Percentiles rank a stretch among this genome's conserved stretches.
These are phyloP conservation scores for Zymoseptoria passerinii DNA, from an alignment of 2,329 filamentous ascomycete genomes.

Conservation along the genomic window DNA sequence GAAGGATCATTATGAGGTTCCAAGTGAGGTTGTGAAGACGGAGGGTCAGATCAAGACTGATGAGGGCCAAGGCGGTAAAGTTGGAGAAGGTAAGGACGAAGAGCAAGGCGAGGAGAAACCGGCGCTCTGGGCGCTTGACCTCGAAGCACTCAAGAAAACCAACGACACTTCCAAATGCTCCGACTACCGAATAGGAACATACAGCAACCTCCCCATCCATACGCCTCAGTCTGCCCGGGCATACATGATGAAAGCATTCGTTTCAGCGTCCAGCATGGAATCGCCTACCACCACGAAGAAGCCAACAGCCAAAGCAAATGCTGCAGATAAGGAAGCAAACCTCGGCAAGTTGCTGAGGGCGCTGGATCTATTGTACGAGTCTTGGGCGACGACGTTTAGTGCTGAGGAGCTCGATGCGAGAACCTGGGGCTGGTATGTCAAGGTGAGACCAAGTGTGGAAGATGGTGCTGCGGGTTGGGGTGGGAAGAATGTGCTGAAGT, in stretches of 20 bases:
- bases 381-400: slow-evolving; percentile 60
- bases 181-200: slow-evolving; percentile 20
- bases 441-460: slow-evolving; percentile 67
- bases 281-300: slow-evolving; percentile 37
- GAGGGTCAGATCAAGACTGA: background rate
- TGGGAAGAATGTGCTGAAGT: slow-evolving; percentile 61
- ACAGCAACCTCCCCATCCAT: slow-evolving; percentile 59
- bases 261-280: slow-evolving; percentile 33
- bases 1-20: slow-evolving; percentile 28
- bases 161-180: slow-evolving; percentile 25
- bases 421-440: slow-evolving; percentile 76
- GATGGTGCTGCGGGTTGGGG: slow-evolving; percentile 72
- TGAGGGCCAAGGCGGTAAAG: background rate
- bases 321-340: slow-evolving; percentile 59
- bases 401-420: slow-evolving; percentile 62
- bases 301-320: slow-evolving; percentile 44
- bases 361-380: slow-evolving; percentile 62
- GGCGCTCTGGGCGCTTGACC: slow-evolving; percentile 51
- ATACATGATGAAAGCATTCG: slow-evolving; percentile 54
- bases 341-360: slow-evolving; percentile 61
- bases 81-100: slow-evolving; percentile 3
- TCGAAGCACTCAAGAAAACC: slow-evolving; percentile 46
- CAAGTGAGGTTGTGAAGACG: slow-evolving; percentile 12
- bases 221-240: slow-evolving; percentile 59
- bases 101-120: slow-evolving; percentile 31